These are phyloP conservation scores for Myotisia sp. DNA, from an alignment of 2,329 filamentous ascomycete genomes.

Conservation along the genomic window DNA sequence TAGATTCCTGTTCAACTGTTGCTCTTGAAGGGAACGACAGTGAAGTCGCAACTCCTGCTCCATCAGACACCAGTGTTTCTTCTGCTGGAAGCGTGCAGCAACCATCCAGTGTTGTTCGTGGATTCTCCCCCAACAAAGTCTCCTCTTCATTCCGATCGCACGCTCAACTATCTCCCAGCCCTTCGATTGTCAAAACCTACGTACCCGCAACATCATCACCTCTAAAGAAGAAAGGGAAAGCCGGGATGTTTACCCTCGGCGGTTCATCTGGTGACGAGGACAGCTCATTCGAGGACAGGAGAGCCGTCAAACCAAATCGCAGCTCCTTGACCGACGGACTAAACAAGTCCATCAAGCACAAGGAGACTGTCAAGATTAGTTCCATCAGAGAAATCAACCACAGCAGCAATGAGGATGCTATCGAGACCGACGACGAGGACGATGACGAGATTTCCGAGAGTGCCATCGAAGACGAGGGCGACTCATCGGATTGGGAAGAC, in stretches of 20 bases:
- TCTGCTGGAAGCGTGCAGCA: conserved; percentile 39
- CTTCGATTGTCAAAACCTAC: conserved; percentile 40
- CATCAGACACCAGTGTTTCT: conserved; percentile 49
- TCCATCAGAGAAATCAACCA: conserved; percentile 52
- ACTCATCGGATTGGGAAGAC: conserved; percentile 46
- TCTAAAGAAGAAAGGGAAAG: conserved; percentile 49
- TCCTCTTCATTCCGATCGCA: conserved; percentile 54
- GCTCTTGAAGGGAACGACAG: conserved; percentile 32
- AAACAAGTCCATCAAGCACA: conserved; percentile 58
- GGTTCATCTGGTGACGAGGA: conserved; percentile 78
- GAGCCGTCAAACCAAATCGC: conserved; percentile 38
- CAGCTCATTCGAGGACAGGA: conserved; percentile 53
- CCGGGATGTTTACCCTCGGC: conserved; percentile 55
- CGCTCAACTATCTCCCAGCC: conserved; percentile 39
- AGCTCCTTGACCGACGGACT: conserved; percentile 43
- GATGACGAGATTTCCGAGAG: conserved; percentile 59
- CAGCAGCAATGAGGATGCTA: conserved; percentile 40
- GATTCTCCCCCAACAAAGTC: conserved; percentile 66
- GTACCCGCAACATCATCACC: conserved; percentile 43
- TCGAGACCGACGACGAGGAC: conserved; percentile 46
- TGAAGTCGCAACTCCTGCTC: conserved; percentile 29
- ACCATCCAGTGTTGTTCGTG: conserved; percentile 61
- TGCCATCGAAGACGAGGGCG: conserved; percentile 45
- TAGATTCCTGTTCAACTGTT: conserved; percentile 49
- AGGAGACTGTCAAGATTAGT: conserved; percentile 45